A percentile compares a stretch with the other conserved stretches of the same genome.
Evolutionary conservation across 2,329 filamentous ascomycete species (phyloP).

Genomic region (Aspergillus brasiliensis): DNA sequence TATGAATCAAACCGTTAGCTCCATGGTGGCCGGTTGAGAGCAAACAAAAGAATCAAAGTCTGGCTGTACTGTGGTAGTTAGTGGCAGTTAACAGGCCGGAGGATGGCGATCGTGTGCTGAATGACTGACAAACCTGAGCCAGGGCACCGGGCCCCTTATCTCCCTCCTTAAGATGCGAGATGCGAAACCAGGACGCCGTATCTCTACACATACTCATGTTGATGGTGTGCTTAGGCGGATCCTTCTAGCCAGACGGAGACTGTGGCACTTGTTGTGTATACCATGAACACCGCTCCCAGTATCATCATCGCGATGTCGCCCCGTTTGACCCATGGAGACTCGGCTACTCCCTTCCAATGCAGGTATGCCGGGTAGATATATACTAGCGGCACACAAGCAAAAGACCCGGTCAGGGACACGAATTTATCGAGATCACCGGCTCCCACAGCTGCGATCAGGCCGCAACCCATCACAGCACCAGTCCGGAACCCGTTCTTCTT

Average conservation of each 20-base stretch:
- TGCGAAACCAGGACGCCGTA: not conserved
- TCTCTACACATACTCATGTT: not conserved
- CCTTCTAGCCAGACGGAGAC: conserved; percentile 36
- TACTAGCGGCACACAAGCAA: conserved; percentile 92
- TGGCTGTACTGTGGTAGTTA: not conserved
- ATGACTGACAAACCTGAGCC: not conserved
- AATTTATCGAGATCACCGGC: conserved; percentile 94
- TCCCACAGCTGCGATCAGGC: conserved; percentile 81
- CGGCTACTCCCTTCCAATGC: conserved; percentile 68
- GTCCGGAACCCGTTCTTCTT: conserved; percentile 96
- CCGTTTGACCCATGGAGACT: conserved; percentile 56
- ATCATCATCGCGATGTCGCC: conserved; percentile 65
- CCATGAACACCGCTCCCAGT: conserved; percentile 67
- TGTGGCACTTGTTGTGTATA: conserved; percentile 70
- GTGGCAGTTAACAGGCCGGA: not conserved
- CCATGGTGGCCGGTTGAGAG: not conserved
- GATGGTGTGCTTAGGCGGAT: not conserved
- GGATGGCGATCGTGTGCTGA: not conserved
- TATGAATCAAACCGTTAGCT: not conserved
- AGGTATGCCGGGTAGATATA: conserved; percentile 88
- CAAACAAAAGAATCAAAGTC: not conserved
- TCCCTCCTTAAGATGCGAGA: not conserved
- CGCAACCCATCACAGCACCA: conserved; percentile 82
- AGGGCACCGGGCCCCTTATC: not conserved
- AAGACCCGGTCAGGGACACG: conserved; percentile 89